Percentiles rank a stretch among this genome's conserved stretches.
Evolutionary conservation across 2,329 filamentous ascomycete species (phyloP).

Genomic region (Phialophora tarda): DNA sequence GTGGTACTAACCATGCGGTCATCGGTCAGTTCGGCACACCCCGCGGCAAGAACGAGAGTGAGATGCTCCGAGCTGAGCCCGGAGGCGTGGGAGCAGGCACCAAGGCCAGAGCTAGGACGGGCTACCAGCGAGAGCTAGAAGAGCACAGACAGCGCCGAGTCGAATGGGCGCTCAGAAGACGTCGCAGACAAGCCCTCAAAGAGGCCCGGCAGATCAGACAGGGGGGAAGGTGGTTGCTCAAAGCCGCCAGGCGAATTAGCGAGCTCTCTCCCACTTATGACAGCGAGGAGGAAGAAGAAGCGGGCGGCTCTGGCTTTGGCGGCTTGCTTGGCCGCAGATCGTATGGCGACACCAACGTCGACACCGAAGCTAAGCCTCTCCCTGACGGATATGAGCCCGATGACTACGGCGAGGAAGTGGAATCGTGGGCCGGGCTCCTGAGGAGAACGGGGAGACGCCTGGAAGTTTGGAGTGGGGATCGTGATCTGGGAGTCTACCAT

Average conservation of each 20-base stretch:
- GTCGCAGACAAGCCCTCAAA: conserved; percentile 48
- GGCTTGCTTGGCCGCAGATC: conserved; percentile 34
- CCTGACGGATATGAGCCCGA: conserved; percentile 52
- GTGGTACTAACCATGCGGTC: conserved; percentile 50
- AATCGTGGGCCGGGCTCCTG: conserved; percentile 51
- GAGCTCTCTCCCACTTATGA: conserved; percentile 54
- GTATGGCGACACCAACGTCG: conserved; percentile 20
- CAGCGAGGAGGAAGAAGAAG: conserved; percentile 52
- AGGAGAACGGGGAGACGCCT: conserved; percentile 51
- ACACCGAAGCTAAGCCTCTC: conserved; percentile 22
- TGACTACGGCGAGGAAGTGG: conserved; percentile 56
- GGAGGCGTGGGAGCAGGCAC: conserved; percentile 44
- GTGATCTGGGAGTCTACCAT: conserved; percentile 47
- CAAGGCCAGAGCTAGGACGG: conserved; percentile 55
- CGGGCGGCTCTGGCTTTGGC: conserved; percentile 49
- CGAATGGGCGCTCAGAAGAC: conserved; percentile 54
- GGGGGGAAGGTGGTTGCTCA: conserved; percentile 48
- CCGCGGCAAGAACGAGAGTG: conserved; percentile 25
- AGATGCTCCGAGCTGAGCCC: conserved; percentile 42
- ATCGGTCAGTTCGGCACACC: conserved; percentile 47
- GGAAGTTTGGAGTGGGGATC: conserved; percentile 54
- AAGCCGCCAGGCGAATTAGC: conserved; percentile 51
- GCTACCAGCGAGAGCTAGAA: conserved; percentile 57
- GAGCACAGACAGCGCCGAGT: conserved; percentile 56
- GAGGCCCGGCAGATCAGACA: conserved; percentile 48